Conservation (phyloP, 176 grass and related monocot species). For the Rhynchospora tenuis region DNA sequence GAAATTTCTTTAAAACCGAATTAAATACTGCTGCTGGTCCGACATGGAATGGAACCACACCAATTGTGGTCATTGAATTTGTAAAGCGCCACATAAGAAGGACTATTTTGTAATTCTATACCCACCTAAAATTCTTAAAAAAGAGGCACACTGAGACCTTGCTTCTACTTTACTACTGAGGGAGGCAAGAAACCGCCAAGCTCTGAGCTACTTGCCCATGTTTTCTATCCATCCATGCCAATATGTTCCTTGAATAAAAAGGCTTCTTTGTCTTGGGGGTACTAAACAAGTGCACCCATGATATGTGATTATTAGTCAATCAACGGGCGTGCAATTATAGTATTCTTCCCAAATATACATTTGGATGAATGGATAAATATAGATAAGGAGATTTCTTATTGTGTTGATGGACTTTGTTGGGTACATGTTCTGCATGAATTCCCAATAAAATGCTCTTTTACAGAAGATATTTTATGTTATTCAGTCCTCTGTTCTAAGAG, state of each 20-base stretch:
- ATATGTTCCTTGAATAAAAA: background rate
- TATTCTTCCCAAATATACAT: background rate
- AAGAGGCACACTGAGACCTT: background rate
- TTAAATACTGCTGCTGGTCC: background rate
- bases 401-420: too few species aligned
- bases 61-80: background rate
- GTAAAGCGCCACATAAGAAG: background rate
- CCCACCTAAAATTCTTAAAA: background rate
- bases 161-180: slow-evolving; percentile 6
- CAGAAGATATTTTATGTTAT: background rate
- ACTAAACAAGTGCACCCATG: background rate
- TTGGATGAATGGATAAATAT: background rate
- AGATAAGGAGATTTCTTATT: background rate
- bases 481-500: background rate
- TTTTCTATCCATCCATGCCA: background rate
- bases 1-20: background rate
- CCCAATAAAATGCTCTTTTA: background rate
- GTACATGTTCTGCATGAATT: too few species aligned
- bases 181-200: slow-evolving; percentile 6
- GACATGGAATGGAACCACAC: background rate
- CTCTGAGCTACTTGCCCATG: background rate
- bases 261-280: background rate
- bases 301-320: background rate
- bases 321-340: background rate
- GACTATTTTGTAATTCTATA: background rate